These are phyloP conservation scores for Hanseniaspora clermontiae DNA, from an alignment of 805 yeast genomes.

Conservation along the genomic window DNA sequence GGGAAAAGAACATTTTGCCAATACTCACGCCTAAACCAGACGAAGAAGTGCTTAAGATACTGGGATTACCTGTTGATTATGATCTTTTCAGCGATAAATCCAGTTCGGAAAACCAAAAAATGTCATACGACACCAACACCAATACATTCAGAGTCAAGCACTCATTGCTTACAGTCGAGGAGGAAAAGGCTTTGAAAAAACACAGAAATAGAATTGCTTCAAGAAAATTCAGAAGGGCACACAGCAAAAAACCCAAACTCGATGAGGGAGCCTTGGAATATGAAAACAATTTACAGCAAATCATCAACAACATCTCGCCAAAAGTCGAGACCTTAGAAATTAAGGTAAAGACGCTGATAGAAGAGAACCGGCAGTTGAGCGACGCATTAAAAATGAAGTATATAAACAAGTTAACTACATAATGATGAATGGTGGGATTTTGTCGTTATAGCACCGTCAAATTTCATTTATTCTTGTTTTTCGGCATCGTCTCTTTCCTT, in stretches of 20 bases:
- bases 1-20: neutral
- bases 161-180: neutral
- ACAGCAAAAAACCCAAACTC: neutral
- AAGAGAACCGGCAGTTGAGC: neutral
- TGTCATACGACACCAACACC: neutral
- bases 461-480: constrained; percentile 26
- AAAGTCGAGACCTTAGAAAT: neutral
- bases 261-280: neutral
- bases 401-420: constrained; percentile 7
- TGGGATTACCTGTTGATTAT: neutral
- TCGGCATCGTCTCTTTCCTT: constrained; percentile 73
- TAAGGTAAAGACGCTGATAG: neutral
- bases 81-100: neutral
- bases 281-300: neutral
- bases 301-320: neutral
- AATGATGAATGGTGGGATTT: neutral
- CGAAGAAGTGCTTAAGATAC: neutral
- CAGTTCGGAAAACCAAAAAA: neutral
- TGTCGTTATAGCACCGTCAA: too few species aligned
- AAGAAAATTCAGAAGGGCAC: constrained; percentile 8
- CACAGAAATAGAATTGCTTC: constrained; percentile 11
- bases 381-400: constrained; percentile 1
- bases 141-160: constrained; percentile 9
- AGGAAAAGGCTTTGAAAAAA: constrained; percentile 5
- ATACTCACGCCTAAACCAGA: neutral